A percentile compares a stretch with the other conserved stretches of the same genome.
These are phyloP conservation scores for Claviceps pusilla DNA, from an alignment of 2,329 filamentous ascomycete species.

Conservation along the genomic window DNA sequence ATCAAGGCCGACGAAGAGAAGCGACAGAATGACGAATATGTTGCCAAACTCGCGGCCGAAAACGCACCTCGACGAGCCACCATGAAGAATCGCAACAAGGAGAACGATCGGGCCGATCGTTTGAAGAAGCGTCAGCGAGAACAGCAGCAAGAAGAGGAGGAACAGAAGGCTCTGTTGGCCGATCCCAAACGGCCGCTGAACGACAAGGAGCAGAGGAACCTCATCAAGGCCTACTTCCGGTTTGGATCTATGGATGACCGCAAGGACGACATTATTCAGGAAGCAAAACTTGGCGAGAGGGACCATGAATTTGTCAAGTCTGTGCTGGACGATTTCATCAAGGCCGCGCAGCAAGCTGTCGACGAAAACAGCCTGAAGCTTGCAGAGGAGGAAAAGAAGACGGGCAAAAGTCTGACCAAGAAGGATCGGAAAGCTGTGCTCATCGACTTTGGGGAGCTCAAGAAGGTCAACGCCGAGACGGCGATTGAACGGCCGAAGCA, in stretches of 20 bases:
- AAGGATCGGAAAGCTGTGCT: constrained; percentile 96
- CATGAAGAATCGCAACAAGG: constrained; percentile 40
- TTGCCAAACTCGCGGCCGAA: constrained; percentile 68
- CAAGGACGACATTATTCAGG: constrained; percentile 70
- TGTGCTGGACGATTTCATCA: constrained; percentile 61
- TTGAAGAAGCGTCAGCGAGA: constrained; percentile 53
- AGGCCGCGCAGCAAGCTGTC: constrained; percentile 40
- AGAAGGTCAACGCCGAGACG: constrained; percentile 91
- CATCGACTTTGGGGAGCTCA: constrained; percentile 85
- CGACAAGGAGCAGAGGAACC: constrained; percentile 84
- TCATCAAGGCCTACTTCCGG: constrained; percentile 79
- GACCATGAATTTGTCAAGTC: constrained; percentile 66
- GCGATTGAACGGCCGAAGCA: constrained; percentile 83
- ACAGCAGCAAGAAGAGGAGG: constrained; percentile 53
- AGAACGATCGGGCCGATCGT: constrained; percentile 50
- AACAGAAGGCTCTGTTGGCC: constrained; percentile 54
- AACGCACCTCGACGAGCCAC: constrained; percentile 65
- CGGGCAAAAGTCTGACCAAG: constrained; percentile 73
- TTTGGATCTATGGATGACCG: constrained; percentile 85
- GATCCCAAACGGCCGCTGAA: constrained; percentile 83
- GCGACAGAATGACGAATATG: constrained; percentile 67
- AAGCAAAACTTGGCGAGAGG: constrained; percentile 70
- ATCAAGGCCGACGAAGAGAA: constrained; percentile 83
- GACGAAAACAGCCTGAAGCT: constrained; percentile 56
- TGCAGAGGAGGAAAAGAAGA: constrained; percentile 66